Base-by-base conservation (phyloP, 2,329 filamentous ascomycete species). In the Periconia sp. region DNA sequence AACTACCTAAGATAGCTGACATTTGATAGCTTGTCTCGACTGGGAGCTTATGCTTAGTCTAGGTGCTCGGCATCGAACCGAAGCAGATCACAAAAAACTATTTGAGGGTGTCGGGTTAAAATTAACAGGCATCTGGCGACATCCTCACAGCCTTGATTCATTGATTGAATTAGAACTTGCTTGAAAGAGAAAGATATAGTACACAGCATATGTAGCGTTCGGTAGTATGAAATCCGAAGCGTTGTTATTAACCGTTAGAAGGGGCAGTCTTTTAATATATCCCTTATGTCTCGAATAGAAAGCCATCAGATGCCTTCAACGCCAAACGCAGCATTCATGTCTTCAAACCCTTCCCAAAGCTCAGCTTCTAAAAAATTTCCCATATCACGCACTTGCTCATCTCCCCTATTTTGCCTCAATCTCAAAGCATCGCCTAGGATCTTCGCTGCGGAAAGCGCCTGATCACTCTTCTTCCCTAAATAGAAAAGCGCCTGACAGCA, bases 401-500 rank as follows among this genome's bases (percentile, higher is more conserved):
- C 58, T 54, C 41, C 57, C 43, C 36, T 59, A n/a, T n/a, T n/a
- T n/a, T n/a, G n/a, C n/a, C n/a, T n/a, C n/a, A n/a, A n/a, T n/a
- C n/a, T 61, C 41, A 73, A 51, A 4, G 57, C 64, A n/a, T 61
- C 61, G 2, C 66, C 63, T 12, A 74, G 40, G 15, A 68, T 63
- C 2, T 61, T 66, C 18, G 72, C 73, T 8, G 70, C 71, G 29
- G 69, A 50, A 16, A 69, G 65, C 5, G 73, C 73, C 66, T 74
- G 81, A 48, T 82, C 79, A 3, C 78, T 81, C 55, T 82, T 83
- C 43, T 75, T 74, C 2, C 79, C 79, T 13, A 83, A 63, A 39
- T 77, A 77, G 71, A 78, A 79, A 17, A 83, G 65, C 3, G 78
- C 79, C 54, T 72, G 72, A 13, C 81, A 73, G 52, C 78, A 82